phyloP scores from a whole-genome alignment of 495 filamentous ascomycete genomes.

The Talaromyces liani region DNA sequence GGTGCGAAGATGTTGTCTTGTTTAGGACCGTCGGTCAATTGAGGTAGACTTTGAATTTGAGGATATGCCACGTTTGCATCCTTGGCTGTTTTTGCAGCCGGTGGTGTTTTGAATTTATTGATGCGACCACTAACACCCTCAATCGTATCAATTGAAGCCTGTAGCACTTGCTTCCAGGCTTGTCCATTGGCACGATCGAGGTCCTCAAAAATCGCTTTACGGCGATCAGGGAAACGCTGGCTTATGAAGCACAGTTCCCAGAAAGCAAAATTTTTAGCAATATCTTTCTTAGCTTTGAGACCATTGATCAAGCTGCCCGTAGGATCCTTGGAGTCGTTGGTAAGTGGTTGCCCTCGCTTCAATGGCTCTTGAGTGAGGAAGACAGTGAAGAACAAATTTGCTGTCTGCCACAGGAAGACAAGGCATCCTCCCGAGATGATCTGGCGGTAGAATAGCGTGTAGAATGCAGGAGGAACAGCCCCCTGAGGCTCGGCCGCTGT shows the following conservation, averaged over 20 bases:
- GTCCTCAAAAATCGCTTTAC: constrained; percentile 80
- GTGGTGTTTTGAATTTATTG: constrained; percentile 45
- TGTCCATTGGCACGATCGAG: constrained; percentile 74
- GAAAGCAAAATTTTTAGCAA: constrained; percentile 68
- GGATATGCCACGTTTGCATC: constrained; percentile 23
- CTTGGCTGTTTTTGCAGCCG: constrained; percentile 18
- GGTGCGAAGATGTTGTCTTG: constrained; percentile 51
- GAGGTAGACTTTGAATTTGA: constrained; percentile 39
- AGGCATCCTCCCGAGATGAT: constrained; percentile 58
- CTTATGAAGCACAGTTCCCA: constrained; percentile 84
- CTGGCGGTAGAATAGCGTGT: constrained; percentile 52
- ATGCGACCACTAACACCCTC: constrained; percentile 59
- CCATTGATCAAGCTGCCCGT: constrained; percentile 86
- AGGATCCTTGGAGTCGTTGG: constrained; percentile 75
- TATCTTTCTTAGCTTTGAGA: constrained; percentile 52
- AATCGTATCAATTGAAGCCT: constrained; percentile 58
- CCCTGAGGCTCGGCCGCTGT: constrained; percentile 52
- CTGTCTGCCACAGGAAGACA: constrained; percentile 61
- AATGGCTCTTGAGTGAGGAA: constrained; percentile 75
- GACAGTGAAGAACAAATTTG: constrained; percentile 66
- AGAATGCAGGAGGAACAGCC: constrained; percentile 47
- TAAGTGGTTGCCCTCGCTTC: constrained; percentile 77
- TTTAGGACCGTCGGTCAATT: constrained; percentile 45
- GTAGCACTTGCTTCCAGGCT: constrained; percentile 73
- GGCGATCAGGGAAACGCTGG: constrained; percentile 59